Base-by-base conservation (phyloP, 495 filamentous ascomycete genomes). In the Hypoxylon fragiforme region DNA sequence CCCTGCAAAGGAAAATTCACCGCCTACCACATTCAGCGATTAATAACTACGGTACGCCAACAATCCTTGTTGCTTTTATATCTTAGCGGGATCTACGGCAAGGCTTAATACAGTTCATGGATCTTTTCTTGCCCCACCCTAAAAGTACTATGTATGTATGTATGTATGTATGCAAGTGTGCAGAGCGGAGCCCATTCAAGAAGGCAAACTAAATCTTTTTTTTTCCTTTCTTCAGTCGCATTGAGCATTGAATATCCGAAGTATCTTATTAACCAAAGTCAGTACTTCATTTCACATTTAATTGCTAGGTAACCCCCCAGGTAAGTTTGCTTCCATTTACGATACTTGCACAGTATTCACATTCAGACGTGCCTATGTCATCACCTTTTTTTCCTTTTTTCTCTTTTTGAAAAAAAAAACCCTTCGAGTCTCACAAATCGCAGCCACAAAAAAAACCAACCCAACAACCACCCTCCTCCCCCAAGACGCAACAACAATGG, bases 401-500 rank as follows among this genome's bases (percentile, higher is more conserved):
- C n/a, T n/a, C n/a, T n/a, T n/a, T n/a, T n/a, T n/a, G 24, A 28
- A 4, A 4, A 28, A 28, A 43, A 48, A 48, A 14, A 49, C 30
- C 35, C 48, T 30, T 11, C 7, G 43, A 40, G 45, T 30, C 28
- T 15, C 15, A 36, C 32, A 38, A 38, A 53, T 24, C 15, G 24
- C 24, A 9, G 4, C 9, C 24, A 28, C 24, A 28, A 28, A 4
- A 9, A 4, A 28, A 4, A 28, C 24, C 24, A 28, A 9, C 4
- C 24, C 4, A 9, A 28, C 24, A 28, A 9, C 4, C 24, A 28
- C 24, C 24, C 9, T 28, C 24, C n/a, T n/a, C n/a, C n/a, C n/a
- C n/a, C n/a, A n/a, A n/a, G n/a, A n/a, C n/a, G n/a, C 31, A 3
- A 9, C 34, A 15, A 80, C 53, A 52, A 96, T 96, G 91, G 91